These are phyloP conservation scores for Lagenaria siceraria DNA, from an alignment of 306 rosid species.

Conservation along the genomic window DNA sequence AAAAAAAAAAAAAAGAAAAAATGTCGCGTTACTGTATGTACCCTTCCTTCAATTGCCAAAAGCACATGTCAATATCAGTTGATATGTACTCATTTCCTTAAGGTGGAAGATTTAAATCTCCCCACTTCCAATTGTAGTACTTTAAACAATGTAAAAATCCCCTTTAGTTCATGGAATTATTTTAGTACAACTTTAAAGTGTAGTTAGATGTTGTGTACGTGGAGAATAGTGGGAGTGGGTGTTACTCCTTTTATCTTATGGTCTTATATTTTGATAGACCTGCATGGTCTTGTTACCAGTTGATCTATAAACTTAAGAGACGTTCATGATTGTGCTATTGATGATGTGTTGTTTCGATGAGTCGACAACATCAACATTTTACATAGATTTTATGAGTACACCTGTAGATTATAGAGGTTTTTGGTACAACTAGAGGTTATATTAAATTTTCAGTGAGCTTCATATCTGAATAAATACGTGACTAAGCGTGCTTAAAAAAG, in stretches of 20 bases:
- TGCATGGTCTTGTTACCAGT: background rate
- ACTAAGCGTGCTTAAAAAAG: background rate
- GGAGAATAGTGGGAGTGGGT: background rate
- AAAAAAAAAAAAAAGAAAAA: no score
- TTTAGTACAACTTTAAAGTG: background rate
- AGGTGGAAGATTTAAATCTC: no score
- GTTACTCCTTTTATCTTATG: background rate
- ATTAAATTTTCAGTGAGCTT: no score
- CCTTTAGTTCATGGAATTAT: background rate
- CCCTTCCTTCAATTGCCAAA: no score
- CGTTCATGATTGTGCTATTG: background rate
- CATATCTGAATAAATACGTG: no score
- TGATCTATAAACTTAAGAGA: background rate
- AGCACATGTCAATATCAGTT: no score
- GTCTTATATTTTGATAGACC: no score
- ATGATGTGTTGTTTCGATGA: background rate
- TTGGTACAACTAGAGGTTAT: background rate
- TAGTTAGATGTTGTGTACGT: background rate
- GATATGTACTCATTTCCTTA: no score
- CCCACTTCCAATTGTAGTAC: background rate
- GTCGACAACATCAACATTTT: background rate
- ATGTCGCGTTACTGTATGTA: no score
- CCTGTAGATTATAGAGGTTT: background rate
- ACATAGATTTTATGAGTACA: background rate
- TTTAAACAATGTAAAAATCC: background rate